Conservation (phyloP, 2,329 filamentous ascomycete genomes). For the Calonectria pauciramosa region DNA sequence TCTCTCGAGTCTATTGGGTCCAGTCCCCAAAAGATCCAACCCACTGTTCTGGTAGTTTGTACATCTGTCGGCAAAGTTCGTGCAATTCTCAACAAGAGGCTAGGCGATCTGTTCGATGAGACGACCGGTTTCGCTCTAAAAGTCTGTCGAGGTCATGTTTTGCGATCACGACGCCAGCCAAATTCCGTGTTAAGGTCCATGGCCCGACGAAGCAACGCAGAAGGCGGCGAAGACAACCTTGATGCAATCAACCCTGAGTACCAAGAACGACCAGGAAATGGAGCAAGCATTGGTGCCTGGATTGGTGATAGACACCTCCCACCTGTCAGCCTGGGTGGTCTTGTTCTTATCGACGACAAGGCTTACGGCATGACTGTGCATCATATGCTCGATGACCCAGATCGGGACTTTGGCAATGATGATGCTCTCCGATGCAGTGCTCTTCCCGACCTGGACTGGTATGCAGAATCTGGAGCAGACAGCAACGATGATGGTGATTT, state of each 20-base stretch:
- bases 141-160: slow-evolving; percentile 77
- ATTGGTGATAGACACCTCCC: slow-evolving; percentile 87
- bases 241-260: slow-evolving; percentile 78
- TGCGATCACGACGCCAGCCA: slow-evolving; percentile 68
- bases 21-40: slow-evolving; percentile 73
- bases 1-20: slow-evolving; percentile 82
- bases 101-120: slow-evolving; percentile 75
- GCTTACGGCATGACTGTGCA: slow-evolving; percentile 97
- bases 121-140: slow-evolving; percentile 75
- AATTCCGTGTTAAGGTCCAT: slow-evolving; percentile 49
- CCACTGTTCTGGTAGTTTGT: slow-evolving; percentile 84
- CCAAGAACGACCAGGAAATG: slow-evolving; percentile 84
- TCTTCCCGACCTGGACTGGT: slow-evolving; percentile 57
- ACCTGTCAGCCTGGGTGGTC: slow-evolving; percentile 90
- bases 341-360: slow-evolving; percentile 86
- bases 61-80: slow-evolving; percentile 81
- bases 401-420: slow-evolving; percentile 55
- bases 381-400: slow-evolving; percentile 88
- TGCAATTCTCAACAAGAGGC: slow-evolving; percentile 77
- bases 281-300: slow-evolving; percentile 94
- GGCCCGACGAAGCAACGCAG: slow-evolving; percentile 48
- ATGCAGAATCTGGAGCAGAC: slow-evolving; percentile 57
- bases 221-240: slow-evolving; percentile 55
- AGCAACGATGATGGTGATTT: slow-evolving; percentile 66
- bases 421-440: slow-evolving; percentile 56